Percentiles rank a stretch among this genome's conserved stretches.
These are phyloP conservation scores for Saitozyma sp. DNA, from an alignment of 768 basidiomycete genomes.

Conservation along the genomic window DNA sequence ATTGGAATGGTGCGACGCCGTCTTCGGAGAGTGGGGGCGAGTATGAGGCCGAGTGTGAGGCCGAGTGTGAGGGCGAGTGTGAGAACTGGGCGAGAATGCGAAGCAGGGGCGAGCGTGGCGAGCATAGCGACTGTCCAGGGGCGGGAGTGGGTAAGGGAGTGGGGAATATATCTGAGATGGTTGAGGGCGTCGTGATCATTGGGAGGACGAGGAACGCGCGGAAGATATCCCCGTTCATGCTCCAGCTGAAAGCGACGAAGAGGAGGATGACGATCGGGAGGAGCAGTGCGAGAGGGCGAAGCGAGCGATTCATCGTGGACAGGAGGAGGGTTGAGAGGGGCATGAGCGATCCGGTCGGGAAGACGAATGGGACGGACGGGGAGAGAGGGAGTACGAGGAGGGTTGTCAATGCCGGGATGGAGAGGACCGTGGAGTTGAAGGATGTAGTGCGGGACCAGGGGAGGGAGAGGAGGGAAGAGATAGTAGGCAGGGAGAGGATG, in stretches of 20 bases:
- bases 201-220: constrained; percentile 17
- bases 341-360: constrained; percentile 3
- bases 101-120: no score
- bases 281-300: constrained; percentile 18
- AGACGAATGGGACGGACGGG: constrained; percentile 24
- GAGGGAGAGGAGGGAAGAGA: constrained; percentile 12
- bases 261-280: constrained; percentile 25
- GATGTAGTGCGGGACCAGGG: background rate
- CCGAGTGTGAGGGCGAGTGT: background rate
- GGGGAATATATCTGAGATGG: no score
- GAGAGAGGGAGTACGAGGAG: constrained; percentile 21
- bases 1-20: constrained; percentile 31
- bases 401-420: constrained; percentile 30
- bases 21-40: constrained; percentile 14
- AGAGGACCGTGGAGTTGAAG: constrained; percentile 20
- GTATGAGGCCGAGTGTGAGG: background rate
- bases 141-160: no score
- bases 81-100: background rate
- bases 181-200: no score
- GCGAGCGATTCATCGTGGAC: constrained; percentile 6
- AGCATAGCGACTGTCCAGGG: no score
- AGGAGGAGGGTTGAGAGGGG: constrained; percentile 23
- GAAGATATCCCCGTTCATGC: constrained; percentile 41
- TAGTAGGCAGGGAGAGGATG: constrained; percentile 15
- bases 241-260: constrained; percentile 25